These are phyloP conservation scores for Skeletonema grethae DNA, from an alignment of 108 stramenopile genomes.

Conservation along the genomic window DNA sequence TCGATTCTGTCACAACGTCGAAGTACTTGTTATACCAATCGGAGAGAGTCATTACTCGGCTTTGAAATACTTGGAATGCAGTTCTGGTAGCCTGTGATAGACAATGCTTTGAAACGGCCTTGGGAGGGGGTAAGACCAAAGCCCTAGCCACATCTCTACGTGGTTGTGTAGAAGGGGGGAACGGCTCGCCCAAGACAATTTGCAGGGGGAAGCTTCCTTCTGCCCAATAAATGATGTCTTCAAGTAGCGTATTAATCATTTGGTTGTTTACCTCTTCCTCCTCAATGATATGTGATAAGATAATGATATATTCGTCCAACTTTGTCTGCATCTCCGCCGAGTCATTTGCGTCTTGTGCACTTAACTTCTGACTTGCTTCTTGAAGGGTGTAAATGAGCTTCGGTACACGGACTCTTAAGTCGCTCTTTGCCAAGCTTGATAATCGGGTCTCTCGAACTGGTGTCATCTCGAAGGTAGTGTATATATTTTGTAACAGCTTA, in stretches of 20 bases:
- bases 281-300: conserved; percentile 14
- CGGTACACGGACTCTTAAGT: conserved; percentile 1
- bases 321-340: conserved; percentile 8
- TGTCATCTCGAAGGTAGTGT: conserved; percentile 13
- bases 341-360: neutral
- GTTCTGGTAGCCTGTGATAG: conserved; percentile 21
- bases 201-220: conserved; percentile 4
- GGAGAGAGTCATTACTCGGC: conserved; percentile 32
- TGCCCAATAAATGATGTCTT: conserved; percentile 24
- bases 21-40: conserved; percentile 48
- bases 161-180: conserved; percentile 18
- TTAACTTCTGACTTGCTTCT: conserved; percentile 12
- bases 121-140: conserved; percentile 9
- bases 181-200: neutral
- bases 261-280: conserved; percentile 7
- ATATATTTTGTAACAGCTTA: conserved; percentile 28
- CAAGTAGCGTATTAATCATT: conserved; percentile 18
- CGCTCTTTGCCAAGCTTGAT: neutral
- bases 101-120: neutral
- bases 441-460: conserved; percentile 5
- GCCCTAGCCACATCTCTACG: conserved; percentile 44
- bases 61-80: conserved; percentile 44
- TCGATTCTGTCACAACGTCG: conserved; percentile 15
- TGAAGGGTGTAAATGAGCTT: conserved; percentile 15
- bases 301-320: conserved; percentile 35